A percentile compares a stretch with the other conserved stretches of the same genome.
phyloP scores from a whole-genome alignment of 352 stramenopile species.

The Globisporangium iwayamae region DNA sequence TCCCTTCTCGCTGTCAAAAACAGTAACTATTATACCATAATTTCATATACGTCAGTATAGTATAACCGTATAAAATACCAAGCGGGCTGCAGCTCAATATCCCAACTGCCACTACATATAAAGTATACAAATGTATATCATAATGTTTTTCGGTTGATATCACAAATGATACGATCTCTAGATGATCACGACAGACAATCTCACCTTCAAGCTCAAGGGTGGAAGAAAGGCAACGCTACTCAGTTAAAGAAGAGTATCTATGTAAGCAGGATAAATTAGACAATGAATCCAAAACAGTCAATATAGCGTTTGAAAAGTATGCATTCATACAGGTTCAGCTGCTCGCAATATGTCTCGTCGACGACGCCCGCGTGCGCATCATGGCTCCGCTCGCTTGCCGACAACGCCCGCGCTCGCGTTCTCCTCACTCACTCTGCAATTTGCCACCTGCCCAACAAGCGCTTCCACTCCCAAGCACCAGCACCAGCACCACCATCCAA shows the following conservation, averaged over 20 bases:
- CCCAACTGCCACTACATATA: no score
- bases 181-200: no score
- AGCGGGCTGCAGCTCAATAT: no score
- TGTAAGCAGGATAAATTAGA: background rate
- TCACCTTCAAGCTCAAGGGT: background rate
- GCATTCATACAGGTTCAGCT: background rate
- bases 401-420: background rate
- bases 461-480: background rate
- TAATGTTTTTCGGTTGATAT: no score
- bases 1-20: constrained; percentile 10
- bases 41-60: background rate
- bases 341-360: constrained; percentile 6
- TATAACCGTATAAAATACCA: background rate
- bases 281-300: background rate
- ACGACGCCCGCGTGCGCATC: background rate
- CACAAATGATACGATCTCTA: no score
- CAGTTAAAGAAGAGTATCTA: background rate
- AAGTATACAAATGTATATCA: no score
- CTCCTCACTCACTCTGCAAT: constrained; percentile 35
- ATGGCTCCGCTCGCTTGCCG: constrained; percentile 2
- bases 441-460: constrained; percentile 12
- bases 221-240: background rate
- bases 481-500: background rate
- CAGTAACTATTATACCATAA: background rate
- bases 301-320: background rate